Conservation (phyloP, 495 filamentous ascomycete species). For the Penicillium verhagenii region DNA sequence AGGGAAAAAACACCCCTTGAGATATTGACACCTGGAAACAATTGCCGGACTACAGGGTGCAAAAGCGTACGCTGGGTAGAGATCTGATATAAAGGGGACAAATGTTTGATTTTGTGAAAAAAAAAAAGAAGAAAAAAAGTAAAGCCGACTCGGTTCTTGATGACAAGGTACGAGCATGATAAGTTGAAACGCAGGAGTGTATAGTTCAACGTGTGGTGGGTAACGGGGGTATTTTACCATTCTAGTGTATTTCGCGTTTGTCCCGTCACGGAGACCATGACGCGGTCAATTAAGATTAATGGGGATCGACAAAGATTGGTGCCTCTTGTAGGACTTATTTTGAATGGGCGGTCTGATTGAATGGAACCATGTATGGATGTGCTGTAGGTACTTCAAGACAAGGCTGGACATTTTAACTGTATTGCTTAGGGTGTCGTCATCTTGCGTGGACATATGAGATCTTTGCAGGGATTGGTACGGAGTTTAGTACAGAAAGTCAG, state of each 20-base stretch:
- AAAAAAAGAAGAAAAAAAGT: too few relatives aligned
- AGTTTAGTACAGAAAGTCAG: too few relatives aligned
- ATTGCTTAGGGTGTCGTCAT: background rate
- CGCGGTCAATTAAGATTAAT: constrained; percentile 22
- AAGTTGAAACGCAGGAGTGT: background rate
- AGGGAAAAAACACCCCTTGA: too few relatives aligned
- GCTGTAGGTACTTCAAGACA: too few relatives aligned
- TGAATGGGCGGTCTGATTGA: background rate
- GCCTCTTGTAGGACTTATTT: constrained; percentile 7
- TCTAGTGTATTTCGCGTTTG: background rate
- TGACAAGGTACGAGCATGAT: too few relatives aligned
- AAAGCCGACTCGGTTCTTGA: too few relatives aligned
- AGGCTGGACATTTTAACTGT: background rate
- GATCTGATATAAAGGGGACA: too few relatives aligned
- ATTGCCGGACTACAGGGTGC: too few relatives aligned
- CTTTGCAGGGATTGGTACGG: background rate
- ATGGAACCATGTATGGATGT: too few relatives aligned
- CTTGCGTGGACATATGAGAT: background rate
- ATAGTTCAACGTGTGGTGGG: background rate
- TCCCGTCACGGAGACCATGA: constrained; percentile 10
- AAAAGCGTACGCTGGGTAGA: too few relatives aligned
- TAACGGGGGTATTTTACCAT: background rate
- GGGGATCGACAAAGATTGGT: constrained; percentile 13
- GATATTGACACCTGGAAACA: too few relatives aligned
- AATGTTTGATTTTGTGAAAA: too few relatives aligned